Evolutionary conservation across 768 basidiomycete genomes (phyloP).

Genomic region (Russula ochroleuca): DNA sequence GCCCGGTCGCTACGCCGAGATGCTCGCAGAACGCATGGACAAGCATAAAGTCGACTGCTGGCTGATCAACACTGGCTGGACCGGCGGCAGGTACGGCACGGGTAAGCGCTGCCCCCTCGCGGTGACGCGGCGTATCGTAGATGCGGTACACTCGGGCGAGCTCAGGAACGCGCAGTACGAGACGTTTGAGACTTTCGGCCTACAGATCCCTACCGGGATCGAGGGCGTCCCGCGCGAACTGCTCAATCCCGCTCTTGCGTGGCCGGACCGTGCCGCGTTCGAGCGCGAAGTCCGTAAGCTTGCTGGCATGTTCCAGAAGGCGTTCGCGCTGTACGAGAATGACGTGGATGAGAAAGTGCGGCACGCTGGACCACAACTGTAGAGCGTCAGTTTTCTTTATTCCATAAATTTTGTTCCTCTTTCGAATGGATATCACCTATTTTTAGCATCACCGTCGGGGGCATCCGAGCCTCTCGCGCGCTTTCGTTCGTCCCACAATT

Average conservation of each 20-base stretch:
- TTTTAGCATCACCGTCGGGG: background rate
- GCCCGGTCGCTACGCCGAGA: slow-evolving; percentile 92
- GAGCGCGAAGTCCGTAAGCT: slow-evolving; percentile 84
- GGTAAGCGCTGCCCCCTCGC: slow-evolving; percentile 96
- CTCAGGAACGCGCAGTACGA: slow-evolving; percentile 85
- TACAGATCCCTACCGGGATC: slow-evolving; percentile 76
- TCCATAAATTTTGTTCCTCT: background rate
- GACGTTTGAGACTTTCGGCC: slow-evolving; percentile 76
- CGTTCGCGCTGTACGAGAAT: slow-evolving; percentile 86
- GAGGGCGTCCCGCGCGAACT: slow-evolving; percentile 88
- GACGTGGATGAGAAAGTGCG: slow-evolving; percentile 80
- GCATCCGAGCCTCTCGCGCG: background rate
- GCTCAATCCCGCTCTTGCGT: slow-evolving; percentile 83
- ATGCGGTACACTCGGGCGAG: slow-evolving; percentile 92
- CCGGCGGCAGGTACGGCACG: slow-evolving; percentile 86
- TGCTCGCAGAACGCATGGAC: slow-evolving; percentile 94
- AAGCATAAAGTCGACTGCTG: slow-evolving; percentile 89
- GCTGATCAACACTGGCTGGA: slow-evolving; percentile 99
- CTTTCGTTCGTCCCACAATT: background rate
- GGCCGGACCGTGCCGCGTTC: slow-evolving; percentile 88
- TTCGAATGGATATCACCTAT: background rate
- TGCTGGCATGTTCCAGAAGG: slow-evolving; percentile 89
- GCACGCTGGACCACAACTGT: slow-evolving; percentile 64
- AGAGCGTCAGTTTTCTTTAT: slow-evolving; percentile 11
- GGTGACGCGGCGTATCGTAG: slow-evolving; percentile 93